These are phyloP conservation scores for Colletotrichum sp. DNA, from an alignment of 2,329 filamentous ascomycete species.

Conservation along the genomic window DNA sequence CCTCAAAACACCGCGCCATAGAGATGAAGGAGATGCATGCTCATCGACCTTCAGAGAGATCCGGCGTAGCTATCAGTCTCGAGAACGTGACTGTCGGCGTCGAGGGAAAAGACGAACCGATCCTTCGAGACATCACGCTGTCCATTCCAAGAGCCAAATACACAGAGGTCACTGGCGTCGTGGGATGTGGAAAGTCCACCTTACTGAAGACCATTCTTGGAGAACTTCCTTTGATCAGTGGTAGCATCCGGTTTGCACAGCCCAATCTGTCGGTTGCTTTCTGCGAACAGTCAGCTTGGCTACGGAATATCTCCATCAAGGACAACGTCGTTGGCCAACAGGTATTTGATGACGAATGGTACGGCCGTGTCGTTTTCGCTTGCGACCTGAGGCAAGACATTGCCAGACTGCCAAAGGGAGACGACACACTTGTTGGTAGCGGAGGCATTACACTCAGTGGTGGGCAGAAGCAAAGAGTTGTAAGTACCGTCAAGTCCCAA, in stretches of 20 bases:
- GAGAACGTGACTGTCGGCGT: background rate
- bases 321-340: conserved; percentile 22
- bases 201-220: conserved; percentile 28
- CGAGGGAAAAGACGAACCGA: background rate
- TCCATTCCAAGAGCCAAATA: background rate
- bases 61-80: background rate
- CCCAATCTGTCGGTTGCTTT: background rate
- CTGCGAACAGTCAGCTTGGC: conserved; percentile 25
- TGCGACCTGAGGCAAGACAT: conserved; percentile 21
- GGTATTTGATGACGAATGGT: conserved; percentile 31
- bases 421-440: conserved; percentile 11
- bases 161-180: background rate
- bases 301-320: conserved; percentile 23
- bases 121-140: background rate
- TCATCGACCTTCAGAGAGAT: background rate
- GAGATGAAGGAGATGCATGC: background rate
- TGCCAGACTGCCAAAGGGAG: conserved; percentile 21
- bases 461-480: conserved; percentile 28
- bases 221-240: background rate
- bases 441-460: conserved; percentile 23
- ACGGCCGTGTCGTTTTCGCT: conserved; percentile 29
- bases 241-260: background rate
- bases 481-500: background rate
- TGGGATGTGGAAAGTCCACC: conserved; percentile 21
- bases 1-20: background rate